Conservation (phyloP, 75 land plant genomes). For the Selaginella moellendorffii region DNA sequence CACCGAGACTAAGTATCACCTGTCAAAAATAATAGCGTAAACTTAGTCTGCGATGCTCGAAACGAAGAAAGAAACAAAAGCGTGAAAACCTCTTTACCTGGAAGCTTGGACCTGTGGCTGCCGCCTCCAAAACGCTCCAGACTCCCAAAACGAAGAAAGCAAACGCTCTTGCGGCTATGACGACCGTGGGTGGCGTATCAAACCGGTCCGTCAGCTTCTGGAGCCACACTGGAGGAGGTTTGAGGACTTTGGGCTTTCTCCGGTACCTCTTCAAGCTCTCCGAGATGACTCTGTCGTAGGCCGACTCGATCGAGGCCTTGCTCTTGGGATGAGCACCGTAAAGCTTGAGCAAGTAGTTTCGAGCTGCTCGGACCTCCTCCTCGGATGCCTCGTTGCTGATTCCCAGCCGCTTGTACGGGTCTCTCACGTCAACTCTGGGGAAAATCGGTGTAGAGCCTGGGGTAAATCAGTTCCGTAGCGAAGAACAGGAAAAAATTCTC, state of each 20-base stretch:
- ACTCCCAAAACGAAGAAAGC: conserved; percentile 43
- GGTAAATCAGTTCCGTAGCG: too few species aligned
- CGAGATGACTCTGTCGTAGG: conserved; percentile 76
- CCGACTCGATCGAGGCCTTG: conserved; percentile 75
- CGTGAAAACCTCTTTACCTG: conserved; percentile 22
- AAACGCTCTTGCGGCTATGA: conserved; percentile 38
- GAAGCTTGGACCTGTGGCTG: conserved; percentile 64
- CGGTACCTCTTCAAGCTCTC: conserved; percentile 47
- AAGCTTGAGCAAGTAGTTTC: conserved; percentile 43
- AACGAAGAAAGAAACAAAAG: neutral
- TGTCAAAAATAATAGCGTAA: neutral
- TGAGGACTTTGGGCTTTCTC: conserved; percentile 48
- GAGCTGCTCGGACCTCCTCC: conserved; percentile 67
- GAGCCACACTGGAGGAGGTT: conserved; percentile 30
- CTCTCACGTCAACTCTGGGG: conserved; percentile 57
- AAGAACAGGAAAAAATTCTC: too few species aligned
- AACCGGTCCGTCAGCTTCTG: conserved; percentile 40
- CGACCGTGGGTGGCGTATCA: conserved; percentile 34
- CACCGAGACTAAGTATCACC: conserved; percentile 50
- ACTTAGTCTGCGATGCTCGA: neutral
- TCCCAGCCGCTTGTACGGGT: conserved; percentile 70
- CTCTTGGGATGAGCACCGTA: conserved; percentile 72
- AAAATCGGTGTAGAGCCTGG: conserved; percentile 20
- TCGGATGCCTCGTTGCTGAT: conserved; percentile 74
- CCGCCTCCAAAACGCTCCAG: conserved; percentile 47